phyloP scores from a whole-genome alignment of 768 basidiomycete genomes.

The Leccinum rimulosum region DNA sequence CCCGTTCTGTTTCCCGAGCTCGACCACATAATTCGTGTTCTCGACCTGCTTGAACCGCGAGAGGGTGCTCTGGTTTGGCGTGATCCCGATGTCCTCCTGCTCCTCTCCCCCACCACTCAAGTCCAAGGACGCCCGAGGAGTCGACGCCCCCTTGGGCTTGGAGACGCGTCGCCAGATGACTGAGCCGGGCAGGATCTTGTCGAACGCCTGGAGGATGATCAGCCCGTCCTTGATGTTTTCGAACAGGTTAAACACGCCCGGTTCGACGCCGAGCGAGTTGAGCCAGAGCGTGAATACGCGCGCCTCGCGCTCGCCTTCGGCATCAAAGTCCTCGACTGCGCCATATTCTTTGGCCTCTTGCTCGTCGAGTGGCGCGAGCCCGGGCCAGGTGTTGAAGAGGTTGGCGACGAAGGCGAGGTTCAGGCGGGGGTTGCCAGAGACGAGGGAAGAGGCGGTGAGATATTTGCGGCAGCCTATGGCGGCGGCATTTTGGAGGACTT shows the following conservation, averaged over 20 bases:
- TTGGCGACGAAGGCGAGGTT: constrained; percentile 99
- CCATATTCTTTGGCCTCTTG: constrained; percentile 91
- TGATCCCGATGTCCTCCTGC: constrained; percentile 78
- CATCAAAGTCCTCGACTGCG: constrained; percentile 94
- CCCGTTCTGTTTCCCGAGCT: constrained; percentile 87
- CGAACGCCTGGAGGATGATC: constrained; percentile 92
- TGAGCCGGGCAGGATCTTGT: constrained; percentile 89
- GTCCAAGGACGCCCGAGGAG: constrained; percentile 35
- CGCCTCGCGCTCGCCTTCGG: constrained; percentile 97
- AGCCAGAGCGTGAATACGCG: constrained; percentile 96
- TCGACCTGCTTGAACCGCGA: constrained; percentile 98
- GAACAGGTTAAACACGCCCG: constrained; percentile 93
- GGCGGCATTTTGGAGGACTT: constrained; percentile 93
- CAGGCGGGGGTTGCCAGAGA: constrained; percentile 89
- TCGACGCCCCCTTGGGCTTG: constrained; percentile 62
- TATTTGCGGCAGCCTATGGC: constrained; percentile 94
- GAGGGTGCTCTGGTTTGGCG: constrained; percentile 78
- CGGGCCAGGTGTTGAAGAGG: constrained; percentile 97
- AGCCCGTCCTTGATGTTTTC: constrained; percentile 94
- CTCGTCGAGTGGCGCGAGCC: constrained; percentile 91
- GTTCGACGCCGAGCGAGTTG: constrained; percentile 95
- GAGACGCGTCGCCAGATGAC: constrained; percentile 97
- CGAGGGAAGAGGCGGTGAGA: constrained; percentile 86
- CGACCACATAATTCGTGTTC: constrained; percentile 95
- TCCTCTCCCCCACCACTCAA: constrained; percentile 48